These are phyloP conservation scores for Helicostylum pulchrum DNA, from an alignment of 192 early-diverging fungal species.

Conservation along the genomic window DNA sequence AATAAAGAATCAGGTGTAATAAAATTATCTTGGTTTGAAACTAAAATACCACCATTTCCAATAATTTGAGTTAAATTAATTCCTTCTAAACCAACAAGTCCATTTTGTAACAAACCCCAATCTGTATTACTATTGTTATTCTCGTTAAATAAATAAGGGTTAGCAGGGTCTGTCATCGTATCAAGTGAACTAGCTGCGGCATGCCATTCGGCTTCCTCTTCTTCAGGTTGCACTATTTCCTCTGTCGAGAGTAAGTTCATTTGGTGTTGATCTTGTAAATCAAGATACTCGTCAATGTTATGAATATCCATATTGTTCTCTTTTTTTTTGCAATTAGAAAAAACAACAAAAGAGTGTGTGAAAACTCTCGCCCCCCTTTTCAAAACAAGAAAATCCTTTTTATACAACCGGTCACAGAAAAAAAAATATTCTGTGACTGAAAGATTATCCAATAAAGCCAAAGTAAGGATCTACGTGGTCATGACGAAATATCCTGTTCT, in stretches of 20 bases:
- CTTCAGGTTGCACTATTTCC: not conserved
- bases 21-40: not conserved
- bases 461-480: no score
- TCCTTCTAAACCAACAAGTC: not conserved
- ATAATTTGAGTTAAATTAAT: constrained; percentile 1
- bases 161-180: not conserved
- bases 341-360: no score
- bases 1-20: constrained; percentile 1
- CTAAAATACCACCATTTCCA: constrained; percentile 2
- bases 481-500: no score
- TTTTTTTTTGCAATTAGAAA: no score
- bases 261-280: constrained; percentile 15
- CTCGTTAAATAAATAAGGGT: not conserved
- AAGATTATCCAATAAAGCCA: no score
- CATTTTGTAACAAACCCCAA: not conserved
- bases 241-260: constrained; percentile 8
- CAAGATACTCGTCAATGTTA: constrained; percentile 26
- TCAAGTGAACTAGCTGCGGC: not conserved
- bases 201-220: constrained; percentile 7
- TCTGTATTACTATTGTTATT: not conserved
- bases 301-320: constrained; percentile 15
- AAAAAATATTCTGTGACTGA: no score
- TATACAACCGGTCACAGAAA: no score
- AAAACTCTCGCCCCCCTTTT: no score
- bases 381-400: no score